A percentile compares a stretch with the other conserved stretches of the same genome.
Evolutionary conservation across 1,284 basidiomycete species (phyloP).

Genomic region (Apiotrichum mycotoxinovorans): DNA sequence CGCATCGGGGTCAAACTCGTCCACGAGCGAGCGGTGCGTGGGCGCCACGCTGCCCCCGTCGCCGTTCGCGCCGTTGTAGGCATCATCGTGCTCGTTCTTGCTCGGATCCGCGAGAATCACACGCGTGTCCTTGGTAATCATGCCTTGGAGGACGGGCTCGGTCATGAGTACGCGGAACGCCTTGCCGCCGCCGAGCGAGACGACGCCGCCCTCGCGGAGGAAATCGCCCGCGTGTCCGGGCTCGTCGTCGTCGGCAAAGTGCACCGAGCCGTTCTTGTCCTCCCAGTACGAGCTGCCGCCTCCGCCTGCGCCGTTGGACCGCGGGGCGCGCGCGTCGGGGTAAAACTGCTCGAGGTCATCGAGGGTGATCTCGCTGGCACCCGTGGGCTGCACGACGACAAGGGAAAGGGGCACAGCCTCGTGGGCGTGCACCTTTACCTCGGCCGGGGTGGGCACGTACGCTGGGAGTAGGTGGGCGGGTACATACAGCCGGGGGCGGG

Average conservation of each 20-base stretch:
- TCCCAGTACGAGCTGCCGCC: neutral
- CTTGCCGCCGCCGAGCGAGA: slow-evolving; percentile 11
- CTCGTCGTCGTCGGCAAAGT: slow-evolving; percentile 15
- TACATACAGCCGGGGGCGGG: slow-evolving; percentile 22
- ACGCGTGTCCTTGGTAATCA: slow-evolving; percentile 55
- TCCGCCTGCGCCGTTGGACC: slow-evolving; percentile 6
- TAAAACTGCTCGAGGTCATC: slow-evolving; percentile 21
- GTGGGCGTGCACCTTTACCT: slow-evolving; percentile 27
- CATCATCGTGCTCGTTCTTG: slow-evolving; percentile 21
- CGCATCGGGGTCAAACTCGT: slow-evolving; percentile 40
- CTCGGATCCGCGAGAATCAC: slow-evolving; percentile 55
- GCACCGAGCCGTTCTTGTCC: slow-evolving; percentile 8
- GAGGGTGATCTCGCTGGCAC: slow-evolving; percentile 22
- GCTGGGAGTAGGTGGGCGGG: slow-evolving; percentile 34
- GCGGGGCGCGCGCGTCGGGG: slow-evolving; percentile 1
- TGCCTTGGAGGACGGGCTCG: slow-evolving; percentile 71
- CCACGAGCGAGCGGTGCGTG: slow-evolving; percentile 29
- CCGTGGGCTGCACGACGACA: slow-evolving; percentile 38
- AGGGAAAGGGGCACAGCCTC: slow-evolving; percentile 37
- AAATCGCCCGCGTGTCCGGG: slow-evolving; percentile 9
- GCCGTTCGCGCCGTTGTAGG: slow-evolving; percentile 8
- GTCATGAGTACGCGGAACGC: slow-evolving; percentile 47
- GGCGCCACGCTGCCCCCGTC: slow-evolving; percentile 26
- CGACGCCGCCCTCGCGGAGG: slow-evolving; percentile 12
- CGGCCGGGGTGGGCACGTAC: slow-evolving; percentile 26